Conservation (phyloP, 1,284 basidiomycete species). For the Ganoderma resinaceum region DNA sequence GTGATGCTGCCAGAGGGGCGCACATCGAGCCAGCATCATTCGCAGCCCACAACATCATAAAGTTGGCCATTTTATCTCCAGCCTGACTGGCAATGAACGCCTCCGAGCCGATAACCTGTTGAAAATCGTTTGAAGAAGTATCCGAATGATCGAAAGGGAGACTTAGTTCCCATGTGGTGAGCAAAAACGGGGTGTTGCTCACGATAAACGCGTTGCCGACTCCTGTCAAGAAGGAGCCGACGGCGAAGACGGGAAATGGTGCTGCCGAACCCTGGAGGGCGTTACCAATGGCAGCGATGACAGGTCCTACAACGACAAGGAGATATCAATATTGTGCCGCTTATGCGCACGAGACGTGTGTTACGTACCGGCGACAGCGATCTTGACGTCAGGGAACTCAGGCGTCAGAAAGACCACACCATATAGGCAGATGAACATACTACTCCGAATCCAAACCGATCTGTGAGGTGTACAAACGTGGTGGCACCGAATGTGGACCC, state of each 20-base stretch:
- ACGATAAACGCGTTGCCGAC: slow-evolving; percentile 65
- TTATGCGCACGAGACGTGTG: no score
- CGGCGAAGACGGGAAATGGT: slow-evolving; percentile 69
- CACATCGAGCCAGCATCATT: slow-evolving; percentile 59
- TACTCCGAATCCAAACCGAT: slow-evolving; percentile 63
- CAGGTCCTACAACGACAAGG: slow-evolving; percentile 22
- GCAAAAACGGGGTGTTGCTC: slow-evolving; percentile 16
- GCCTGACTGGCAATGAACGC: slow-evolving; percentile 57
- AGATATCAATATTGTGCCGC: no score
- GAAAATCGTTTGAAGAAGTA: background rate
- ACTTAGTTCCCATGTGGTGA: no score
- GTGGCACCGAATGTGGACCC: slow-evolving; percentile 55
- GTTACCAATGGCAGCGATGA: slow-evolving; percentile 52
- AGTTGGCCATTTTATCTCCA: slow-evolving; percentile 63
- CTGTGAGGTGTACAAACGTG: slow-evolving; percentile 56
- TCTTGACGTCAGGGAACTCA: no score
- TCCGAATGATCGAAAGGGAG: background rate
- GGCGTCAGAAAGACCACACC: background rate
- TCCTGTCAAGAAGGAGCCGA: slow-evolving; percentile 65
- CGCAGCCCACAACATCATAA: slow-evolving; percentile 64
- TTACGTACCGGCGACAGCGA: slow-evolving; percentile 35
- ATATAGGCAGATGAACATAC: slow-evolving; percentile 36
- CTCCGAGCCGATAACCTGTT: slow-evolving; percentile 60
- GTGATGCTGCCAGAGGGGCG: slow-evolving; percentile 67
- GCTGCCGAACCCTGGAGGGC: slow-evolving; percentile 60